Base-by-base conservation (phyloP, 2,329 filamentous ascomycete genomes). In the Nemania abortiva region DNA sequence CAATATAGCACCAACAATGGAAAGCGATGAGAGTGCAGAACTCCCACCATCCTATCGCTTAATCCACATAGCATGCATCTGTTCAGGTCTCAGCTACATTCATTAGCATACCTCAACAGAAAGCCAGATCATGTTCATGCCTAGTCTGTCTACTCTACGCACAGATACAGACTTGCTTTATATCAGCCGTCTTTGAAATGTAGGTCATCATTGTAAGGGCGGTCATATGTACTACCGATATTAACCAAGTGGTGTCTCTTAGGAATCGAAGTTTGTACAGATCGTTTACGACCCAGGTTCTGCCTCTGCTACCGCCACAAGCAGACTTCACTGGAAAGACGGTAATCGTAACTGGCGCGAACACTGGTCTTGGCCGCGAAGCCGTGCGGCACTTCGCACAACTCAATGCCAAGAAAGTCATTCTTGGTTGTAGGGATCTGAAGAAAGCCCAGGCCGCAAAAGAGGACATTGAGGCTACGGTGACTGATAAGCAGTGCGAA, bases 381-480 rank as follows among this genome's bases (percentile, higher is more conserved):
- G 45, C 45, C n/a, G 45, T 18, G n/a, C 45, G 45, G 45, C 45
- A 49, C n/a, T 49, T 49, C n/a, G 45, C n/a, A 49, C 10, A 49
- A 13, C 45, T 49, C 11, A 49, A 49, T 20, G 45, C 45, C n/a
- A 11, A 49, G 45, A 13, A 18, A 18, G 45, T 49, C n/a, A 49
- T 49, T 49, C 45, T 49, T 18, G 45, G 45, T 20, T 49, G 45
- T 49, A 49, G 45, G n/a, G n/a, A 49, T 49, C 9, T 20, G 10
- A 18, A 5, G 7, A 49, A 49, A 20, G 45, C 45, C 6, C 10
- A 49, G n/a, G 45, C 10, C n/a, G 45, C 45, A 6, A 49, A 49
- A 49, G 10, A 49, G 45, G 45, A 49, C n/a, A 49, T 49, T 20
- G 10, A 13, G n/a, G 7, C 45, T 20, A 13, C 10, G n/a, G 6